These are phyloP conservation scores for Boletellus sp. DNA, from an alignment of 1,284 basidiomycete species.

Conservation along the genomic window DNA sequence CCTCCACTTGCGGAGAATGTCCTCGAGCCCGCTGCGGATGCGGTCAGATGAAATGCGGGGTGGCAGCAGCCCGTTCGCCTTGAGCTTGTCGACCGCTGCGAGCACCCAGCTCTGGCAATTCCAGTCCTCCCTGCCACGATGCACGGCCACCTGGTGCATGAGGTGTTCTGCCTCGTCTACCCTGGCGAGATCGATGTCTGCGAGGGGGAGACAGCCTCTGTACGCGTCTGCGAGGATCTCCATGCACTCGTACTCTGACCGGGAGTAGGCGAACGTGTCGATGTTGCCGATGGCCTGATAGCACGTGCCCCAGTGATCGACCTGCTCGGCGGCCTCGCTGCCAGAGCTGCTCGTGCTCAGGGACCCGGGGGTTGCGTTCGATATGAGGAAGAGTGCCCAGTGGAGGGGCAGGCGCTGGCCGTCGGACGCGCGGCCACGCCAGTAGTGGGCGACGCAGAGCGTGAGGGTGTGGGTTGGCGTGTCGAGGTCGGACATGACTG, in stretches of 20 bases:
- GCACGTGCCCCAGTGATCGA: constrained; percentile 33
- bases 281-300: constrained; percentile 27
- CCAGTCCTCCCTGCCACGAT: constrained; percentile 30
- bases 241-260: constrained; percentile 30
- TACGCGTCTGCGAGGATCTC: constrained; percentile 29
- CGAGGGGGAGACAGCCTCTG: constrained; percentile 27
- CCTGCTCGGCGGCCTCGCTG: constrained; percentile 20
- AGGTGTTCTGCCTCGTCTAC: constrained; percentile 17
- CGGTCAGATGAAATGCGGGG: constrained; percentile 16
- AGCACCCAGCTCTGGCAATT: constrained; percentile 34
- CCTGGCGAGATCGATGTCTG: constrained; percentile 16
- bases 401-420: constrained; percentile 30
- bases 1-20: constrained; percentile 26
- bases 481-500: constrained; percentile 20
- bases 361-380: constrained; percentile 23
- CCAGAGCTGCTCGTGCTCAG: constrained; percentile 21
- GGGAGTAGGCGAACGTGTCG: constrained; percentile 30
- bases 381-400: constrained; percentile 30
- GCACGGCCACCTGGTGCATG: constrained; percentile 24
- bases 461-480: constrained; percentile 21
- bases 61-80: constrained; percentile 14
- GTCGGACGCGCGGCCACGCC: constrained; percentile 23
- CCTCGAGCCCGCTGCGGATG: constrained; percentile 25
- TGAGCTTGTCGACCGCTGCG: constrained; percentile 24
- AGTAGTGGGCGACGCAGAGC: constrained; percentile 30